phyloP scores from a whole-genome alignment of 495 filamentous ascomycete species.

The Rhizodiscina lignyota region DNA sequence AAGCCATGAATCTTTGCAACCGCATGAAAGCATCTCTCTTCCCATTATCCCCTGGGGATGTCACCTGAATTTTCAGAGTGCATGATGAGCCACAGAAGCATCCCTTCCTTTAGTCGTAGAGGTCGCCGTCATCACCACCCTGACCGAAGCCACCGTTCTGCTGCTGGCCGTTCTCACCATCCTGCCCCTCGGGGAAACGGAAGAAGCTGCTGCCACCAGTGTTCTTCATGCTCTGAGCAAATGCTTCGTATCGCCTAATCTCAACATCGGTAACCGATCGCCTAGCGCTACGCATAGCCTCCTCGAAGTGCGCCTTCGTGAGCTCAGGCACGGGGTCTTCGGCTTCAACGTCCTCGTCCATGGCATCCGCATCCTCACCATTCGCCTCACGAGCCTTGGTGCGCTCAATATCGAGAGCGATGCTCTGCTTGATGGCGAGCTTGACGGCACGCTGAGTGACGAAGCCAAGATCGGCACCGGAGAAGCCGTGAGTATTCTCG shows the following conservation, averaged over 20 bases:
- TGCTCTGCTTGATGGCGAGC: constrained; percentile 97
- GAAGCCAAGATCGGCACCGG: constrained; percentile 98
- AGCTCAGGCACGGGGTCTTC: constrained; percentile 96
- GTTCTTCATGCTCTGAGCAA: constrained; percentile 98
- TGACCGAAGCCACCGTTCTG: constrained; percentile 11
- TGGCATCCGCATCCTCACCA: constrained; percentile 54
- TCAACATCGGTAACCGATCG: constrained; percentile 92
- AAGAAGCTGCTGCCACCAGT: constrained; percentile 87
- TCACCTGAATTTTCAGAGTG: too few species aligned
- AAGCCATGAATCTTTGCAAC: too few species aligned
- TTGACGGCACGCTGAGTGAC: constrained; percentile 98
- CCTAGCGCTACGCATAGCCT: constrained; percentile 88
- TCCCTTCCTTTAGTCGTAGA: constrained; percentile 20
- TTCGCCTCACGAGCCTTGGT: constrained; percentile 74
- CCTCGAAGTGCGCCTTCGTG: constrained; percentile 92
- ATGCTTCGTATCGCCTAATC: constrained; percentile 94
- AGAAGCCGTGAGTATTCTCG: constrained; percentile 95
- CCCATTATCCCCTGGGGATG: too few species aligned
- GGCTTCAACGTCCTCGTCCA: constrained; percentile 65
- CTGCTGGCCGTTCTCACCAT: constrained; percentile 10
- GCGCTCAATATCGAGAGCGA: constrained; percentile 73
- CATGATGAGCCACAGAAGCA: too few species aligned
- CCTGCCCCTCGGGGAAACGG: constrained; percentile 59
- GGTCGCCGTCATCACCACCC: constrained; percentile 20
- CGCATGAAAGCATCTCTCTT: too few species aligned